Evolutionary conservation across 305 asterid species (phyloP), one percentile per base, ranked within the genome.

Genomic region (Andrographis paniculata): DNA sequence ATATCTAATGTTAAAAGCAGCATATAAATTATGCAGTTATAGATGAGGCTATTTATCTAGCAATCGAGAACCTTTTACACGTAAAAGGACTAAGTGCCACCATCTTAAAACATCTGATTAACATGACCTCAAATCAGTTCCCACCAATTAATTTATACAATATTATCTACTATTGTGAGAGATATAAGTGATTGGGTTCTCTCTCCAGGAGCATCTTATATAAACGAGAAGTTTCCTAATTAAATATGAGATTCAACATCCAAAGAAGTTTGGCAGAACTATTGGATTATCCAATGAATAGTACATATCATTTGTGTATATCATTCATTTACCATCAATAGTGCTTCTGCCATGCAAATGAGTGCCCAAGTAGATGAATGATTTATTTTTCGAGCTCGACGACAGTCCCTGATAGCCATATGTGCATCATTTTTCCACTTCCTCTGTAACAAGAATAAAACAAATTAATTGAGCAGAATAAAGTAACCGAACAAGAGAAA

Each of bases 361-460:
- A 84, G 73, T 51, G 93, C 87, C 69, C 76, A 73, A 53, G 72
- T 53, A 58, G 95, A 87, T 57, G 82, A 74, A 52, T 84, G 78
- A 57, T 79, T 65, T 46, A 79, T 59, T 62, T 66, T 75, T 50
- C 81, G 68, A 61, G 97, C 99, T 66, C 68, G 64, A 62, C 66
- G 73, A 62, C 92, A 87, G 67, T 92, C 99, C 79, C 92, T 76
- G 60, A 84, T 71, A 43, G 97, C 91, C 93, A 92, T 76, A 66
- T 82, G 78, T 6, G 76, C 67, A 63, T 92, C 97, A 75, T 70
- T 80, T 76, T 72, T 87, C 97, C 99, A 92, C 62, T 67, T 76
- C 37, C 99, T 70, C 99, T 92, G 78, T 40, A 53, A 53, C 54
- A 62, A 23, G 45, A 8, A 21, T 19, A 17, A 24, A 42, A 33